A percentile compares a stretch with the other conserved stretches of the same genome.
These are phyloP conservation scores for Clarireedia homoeocarpa DNA, from an alignment of 2,329 filamentous ascomycete genomes.

Conservation along the genomic window DNA sequence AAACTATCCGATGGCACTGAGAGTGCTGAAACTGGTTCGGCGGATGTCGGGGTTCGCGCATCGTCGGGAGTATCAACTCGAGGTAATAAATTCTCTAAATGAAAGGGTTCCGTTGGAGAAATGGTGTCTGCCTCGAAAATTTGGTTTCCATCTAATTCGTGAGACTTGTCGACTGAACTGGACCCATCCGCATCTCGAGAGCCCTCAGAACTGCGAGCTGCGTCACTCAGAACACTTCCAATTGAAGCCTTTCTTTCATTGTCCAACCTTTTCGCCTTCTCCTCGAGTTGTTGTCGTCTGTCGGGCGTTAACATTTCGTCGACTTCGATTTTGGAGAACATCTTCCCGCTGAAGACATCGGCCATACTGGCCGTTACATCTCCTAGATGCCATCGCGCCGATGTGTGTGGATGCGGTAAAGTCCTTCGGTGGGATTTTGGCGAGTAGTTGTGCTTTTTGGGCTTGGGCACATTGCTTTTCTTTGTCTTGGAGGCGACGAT, in stretches of 20 bases:
- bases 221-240: slow-evolving; percentile 14
- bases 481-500: slow-evolving; percentile 34
- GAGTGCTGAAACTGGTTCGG: not conserved
- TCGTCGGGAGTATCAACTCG: slow-evolving; percentile 32
- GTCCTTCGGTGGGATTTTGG: slow-evolving; percentile 2
- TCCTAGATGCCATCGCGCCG: slow-evolving; percentile 43
- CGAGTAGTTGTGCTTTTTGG: slow-evolving; percentile 28
- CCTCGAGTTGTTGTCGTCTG: slow-evolving; percentile 36
- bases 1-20: not conserved
- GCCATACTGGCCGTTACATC: slow-evolving; percentile 49
- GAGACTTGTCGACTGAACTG: not conserved
- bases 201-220: not conserved
- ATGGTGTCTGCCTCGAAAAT: not conserved
- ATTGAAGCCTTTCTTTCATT: slow-evolving; percentile 15
- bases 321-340: slow-evolving; percentile 46
- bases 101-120: slow-evolving; percentile 40
- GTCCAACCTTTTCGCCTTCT: slow-evolving; percentile 15
- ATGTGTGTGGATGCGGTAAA: slow-evolving; percentile 17
- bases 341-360: slow-evolving; percentile 46
- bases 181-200: not conserved
- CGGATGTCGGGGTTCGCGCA: not conserved
- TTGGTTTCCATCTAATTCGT: not conserved
- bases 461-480: slow-evolving; percentile 24
- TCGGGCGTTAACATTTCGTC: slow-evolving; percentile 52
- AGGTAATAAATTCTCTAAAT: slow-evolving; percentile 40